Percentiles rank a stretch among this genome's conserved stretches.
These are phyloP conservation scores for Caloboletus inedulis DNA, from an alignment of 1,284 basidiomycete species.

Conservation along the genomic window DNA sequence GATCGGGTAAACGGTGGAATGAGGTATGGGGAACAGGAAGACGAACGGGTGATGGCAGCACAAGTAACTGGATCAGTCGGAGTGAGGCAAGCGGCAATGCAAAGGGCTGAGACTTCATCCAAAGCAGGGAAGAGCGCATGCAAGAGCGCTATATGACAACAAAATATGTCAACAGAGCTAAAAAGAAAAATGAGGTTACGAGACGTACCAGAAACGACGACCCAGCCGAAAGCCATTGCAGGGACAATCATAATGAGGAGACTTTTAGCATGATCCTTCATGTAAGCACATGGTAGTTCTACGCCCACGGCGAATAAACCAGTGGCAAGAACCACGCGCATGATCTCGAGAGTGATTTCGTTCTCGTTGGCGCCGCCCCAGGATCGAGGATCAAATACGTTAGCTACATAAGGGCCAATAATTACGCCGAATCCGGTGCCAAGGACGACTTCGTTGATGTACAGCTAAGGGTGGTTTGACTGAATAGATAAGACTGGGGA, in stretches of 20 bases:
- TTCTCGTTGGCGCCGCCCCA: constrained; percentile 64
- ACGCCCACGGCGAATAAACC: constrained; percentile 74
- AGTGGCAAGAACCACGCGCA: constrained; percentile 65
- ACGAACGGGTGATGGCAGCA: constrained; percentile 37
- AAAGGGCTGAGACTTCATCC: constrained; percentile 72
- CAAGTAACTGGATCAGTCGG: constrained; percentile 90
- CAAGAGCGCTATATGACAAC: constrained; percentile 46
- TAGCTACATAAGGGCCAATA: constrained; percentile 72
- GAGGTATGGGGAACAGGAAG: neutral
- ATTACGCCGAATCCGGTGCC: constrained; percentile 78
- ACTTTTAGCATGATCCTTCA: constrained; percentile 58
- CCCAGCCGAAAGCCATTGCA: constrained; percentile 78
- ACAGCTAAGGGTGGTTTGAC: constrained; percentile 47
- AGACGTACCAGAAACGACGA: constrained; percentile 56
- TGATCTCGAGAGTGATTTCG: constrained; percentile 75
- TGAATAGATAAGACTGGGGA: neutral
- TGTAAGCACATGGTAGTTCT: constrained; percentile 66
- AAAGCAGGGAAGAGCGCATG: constrained; percentile 67
- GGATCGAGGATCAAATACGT: constrained; percentile 74
- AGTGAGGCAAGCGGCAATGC: constrained; percentile 86
- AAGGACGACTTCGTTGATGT: constrained; percentile 90
- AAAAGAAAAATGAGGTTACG: neutral
- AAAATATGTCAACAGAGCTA: neutral
- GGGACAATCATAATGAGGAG: constrained; percentile 67
- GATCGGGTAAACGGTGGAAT: constrained; percentile 30